Evolutionary conservation across 768 basidiomycete genomes (phyloP).

Genomic region (Xerocomus potaroensis): DNA sequence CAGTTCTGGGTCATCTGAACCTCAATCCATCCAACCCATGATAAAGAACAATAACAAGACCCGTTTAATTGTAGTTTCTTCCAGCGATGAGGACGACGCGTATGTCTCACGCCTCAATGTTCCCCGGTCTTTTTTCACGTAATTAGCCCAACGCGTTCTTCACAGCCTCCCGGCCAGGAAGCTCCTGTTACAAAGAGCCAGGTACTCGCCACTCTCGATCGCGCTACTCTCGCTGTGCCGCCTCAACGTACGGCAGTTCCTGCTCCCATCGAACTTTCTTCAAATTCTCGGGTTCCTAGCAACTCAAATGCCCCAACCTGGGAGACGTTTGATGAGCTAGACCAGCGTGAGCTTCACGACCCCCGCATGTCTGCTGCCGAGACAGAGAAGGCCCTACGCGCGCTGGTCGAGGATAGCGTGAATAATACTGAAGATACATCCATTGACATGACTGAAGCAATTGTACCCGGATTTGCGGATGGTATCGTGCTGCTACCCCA

Average conservation of each 20-base stretch:
- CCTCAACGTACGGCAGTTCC: constrained; percentile 26
- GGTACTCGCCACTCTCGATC: constrained; percentile 23
- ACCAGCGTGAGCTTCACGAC: constrained; percentile 25
- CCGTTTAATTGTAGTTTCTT: constrained; percentile 27
- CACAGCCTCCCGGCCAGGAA: background rate
- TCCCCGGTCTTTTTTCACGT: constrained; percentile 3
- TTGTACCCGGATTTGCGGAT: constrained; percentile 73
- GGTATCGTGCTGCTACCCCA: constrained; percentile 75
- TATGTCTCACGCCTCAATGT: background rate
- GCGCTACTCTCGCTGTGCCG: constrained; percentile 11
- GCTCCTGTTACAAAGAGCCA: constrained; percentile 9
- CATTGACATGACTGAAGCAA: constrained; percentile 60
- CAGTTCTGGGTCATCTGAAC: constrained; percentile 16
- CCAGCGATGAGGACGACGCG: constrained; percentile 25
- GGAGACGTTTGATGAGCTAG: constrained; percentile 30
- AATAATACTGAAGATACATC: constrained; percentile 44
- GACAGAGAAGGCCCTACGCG: constrained; percentile 73
- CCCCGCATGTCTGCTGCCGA: constrained; percentile 45
- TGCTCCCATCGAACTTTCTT: constrained; percentile 30
- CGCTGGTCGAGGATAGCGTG: constrained; percentile 66
- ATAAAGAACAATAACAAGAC: constrained; percentile 6
- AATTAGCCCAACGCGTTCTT: constrained; percentile 3
- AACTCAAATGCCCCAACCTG: constrained; percentile 15
- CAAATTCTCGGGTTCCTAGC: constrained; percentile 16
- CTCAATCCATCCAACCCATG: constrained; percentile 15